These are phyloP conservation scores for Halenospora varia DNA, from an alignment of 495 filamentous ascomycete genomes.

Conservation along the genomic window DNA sequence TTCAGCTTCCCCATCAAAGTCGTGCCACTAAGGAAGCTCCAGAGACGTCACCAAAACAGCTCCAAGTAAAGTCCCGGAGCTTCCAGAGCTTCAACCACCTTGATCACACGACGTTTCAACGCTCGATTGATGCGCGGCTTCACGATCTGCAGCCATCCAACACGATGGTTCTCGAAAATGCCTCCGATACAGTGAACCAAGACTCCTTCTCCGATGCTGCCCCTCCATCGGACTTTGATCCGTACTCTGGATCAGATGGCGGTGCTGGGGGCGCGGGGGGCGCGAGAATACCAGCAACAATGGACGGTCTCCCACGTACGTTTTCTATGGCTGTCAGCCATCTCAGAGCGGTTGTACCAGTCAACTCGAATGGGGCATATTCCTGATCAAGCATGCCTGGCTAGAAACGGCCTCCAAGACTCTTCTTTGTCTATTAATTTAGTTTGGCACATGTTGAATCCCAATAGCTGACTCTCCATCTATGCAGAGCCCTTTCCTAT, in stretches of 20 bases:
- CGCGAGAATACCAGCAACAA: neutral
- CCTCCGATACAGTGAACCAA: neutral
- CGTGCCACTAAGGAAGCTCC: neutral
- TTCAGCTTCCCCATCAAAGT: neutral
- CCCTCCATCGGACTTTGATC: slow-evolving; percentile 19
- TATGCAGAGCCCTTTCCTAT: slow-evolving; percentile 14
- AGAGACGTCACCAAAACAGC: slow-evolving; percentile 8
- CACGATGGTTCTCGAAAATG: slow-evolving; percentile 23
- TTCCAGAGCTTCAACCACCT: neutral
- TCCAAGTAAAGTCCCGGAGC: neutral
- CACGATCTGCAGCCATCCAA: neutral
- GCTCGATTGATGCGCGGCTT: neutral
- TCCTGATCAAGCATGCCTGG: too few species aligned
- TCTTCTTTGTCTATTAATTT: neutral
- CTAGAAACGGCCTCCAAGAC: neutral
- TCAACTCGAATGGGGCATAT: too few species aligned
- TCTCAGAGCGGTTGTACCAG: too few species aligned
- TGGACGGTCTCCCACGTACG: neutral
- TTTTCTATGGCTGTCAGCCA: neutral
- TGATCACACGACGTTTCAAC: neutral
- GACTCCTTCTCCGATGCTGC: slow-evolving; percentile 4
- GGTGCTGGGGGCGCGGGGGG: too few species aligned
- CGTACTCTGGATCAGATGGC: slow-evolving; percentile 15
- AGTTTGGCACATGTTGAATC: neutral
- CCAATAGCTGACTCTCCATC: neutral